Evolutionary conservation across 768 basidiomycete genomes (phyloP).

Genomic region (Lyophyllum semitale): DNA sequence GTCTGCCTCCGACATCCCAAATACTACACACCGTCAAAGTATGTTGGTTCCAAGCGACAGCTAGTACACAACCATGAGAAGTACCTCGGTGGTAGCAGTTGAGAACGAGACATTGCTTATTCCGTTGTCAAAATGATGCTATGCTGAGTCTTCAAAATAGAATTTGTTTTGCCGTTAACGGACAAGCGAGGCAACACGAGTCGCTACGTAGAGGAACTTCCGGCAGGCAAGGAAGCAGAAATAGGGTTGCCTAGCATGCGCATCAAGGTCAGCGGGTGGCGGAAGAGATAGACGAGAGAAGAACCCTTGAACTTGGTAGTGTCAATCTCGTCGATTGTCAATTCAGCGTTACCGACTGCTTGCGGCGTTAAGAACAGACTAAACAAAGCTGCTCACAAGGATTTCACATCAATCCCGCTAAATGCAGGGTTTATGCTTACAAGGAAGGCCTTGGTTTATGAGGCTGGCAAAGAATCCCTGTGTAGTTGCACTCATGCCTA

Average conservation of each 20-base stretch:
- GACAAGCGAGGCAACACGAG: constrained; percentile 45
- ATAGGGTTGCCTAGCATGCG: constrained; percentile 36
- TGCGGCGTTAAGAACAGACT: constrained; percentile 51
- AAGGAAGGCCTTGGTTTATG: constrained; percentile 48
- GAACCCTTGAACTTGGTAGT: constrained; percentile 50
- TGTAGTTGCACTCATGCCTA: constrained; percentile 52
- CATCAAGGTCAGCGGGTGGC: neutral
- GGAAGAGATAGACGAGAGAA: neutral
- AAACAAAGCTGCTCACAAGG: constrained; percentile 45
- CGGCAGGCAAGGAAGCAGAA: constrained; percentile 41
- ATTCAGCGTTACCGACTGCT: constrained; percentile 48
- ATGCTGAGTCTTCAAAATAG: constrained; percentile 38
- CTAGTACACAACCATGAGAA: neutral
- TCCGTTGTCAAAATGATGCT: constrained; percentile 57
- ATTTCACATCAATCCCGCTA: neutral
- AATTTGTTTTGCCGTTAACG: constrained; percentile 55
- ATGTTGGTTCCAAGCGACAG: constrained; percentile 10
- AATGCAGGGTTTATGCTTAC: constrained; percentile 29
- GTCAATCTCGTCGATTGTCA: constrained; percentile 57
- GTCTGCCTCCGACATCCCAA: constrained; percentile 52
- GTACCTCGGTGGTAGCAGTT: constrained; percentile 48
- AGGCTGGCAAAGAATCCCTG: constrained; percentile 53
- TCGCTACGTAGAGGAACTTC: constrained; percentile 42
- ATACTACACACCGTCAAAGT: no score
- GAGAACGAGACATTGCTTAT: constrained; percentile 58